Percentiles rank a stretch among this genome's conserved stretches.
These are phyloP conservation scores for Erodium chrysanthum DNA, from an alignment of 441 rosid genomes.

Conservation along the genomic window DNA sequence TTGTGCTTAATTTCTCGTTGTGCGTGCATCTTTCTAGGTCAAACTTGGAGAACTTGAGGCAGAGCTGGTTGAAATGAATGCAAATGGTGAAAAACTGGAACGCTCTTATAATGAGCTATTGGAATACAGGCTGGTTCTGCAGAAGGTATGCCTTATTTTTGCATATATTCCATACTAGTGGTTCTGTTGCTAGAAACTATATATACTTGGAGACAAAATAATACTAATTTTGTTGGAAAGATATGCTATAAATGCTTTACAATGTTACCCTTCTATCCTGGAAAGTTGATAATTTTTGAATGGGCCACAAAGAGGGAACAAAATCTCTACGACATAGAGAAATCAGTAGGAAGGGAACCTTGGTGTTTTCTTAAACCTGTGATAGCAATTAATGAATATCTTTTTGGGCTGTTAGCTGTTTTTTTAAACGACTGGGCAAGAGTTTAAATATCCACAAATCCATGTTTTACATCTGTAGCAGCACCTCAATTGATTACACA, in stretches of 20 bases:
- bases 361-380: not conserved
- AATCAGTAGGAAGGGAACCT: not conserved
- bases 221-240: not conserved
- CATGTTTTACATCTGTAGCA: not conserved
- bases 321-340: not conserved
- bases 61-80: conserved; percentile 78
- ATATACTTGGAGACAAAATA: not conserved
- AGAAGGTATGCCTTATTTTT: conserved; percentile 43
- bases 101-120: conserved; percentile 61
- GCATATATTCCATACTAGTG: conserved; percentile 5
- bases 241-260: not conserved
- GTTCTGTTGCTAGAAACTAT: not conserved
- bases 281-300: not conserved
- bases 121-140: conserved; percentile 71
- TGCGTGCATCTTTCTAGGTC: conserved; percentile 20
- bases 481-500: not conserved
- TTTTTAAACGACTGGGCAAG: not conserved
- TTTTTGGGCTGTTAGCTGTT: not conserved
- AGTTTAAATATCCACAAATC: not conserved
- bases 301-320: not conserved
- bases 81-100: conserved; percentile 68
- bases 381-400: not conserved
- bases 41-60: conserved; percentile 87
- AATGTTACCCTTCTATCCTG: not conserved
- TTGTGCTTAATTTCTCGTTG: not conserved